These are phyloP conservation scores for Kwoniella heveanensis DNA, from an alignment of 768 basidiomycete genomes.

Conservation along the genomic window DNA sequence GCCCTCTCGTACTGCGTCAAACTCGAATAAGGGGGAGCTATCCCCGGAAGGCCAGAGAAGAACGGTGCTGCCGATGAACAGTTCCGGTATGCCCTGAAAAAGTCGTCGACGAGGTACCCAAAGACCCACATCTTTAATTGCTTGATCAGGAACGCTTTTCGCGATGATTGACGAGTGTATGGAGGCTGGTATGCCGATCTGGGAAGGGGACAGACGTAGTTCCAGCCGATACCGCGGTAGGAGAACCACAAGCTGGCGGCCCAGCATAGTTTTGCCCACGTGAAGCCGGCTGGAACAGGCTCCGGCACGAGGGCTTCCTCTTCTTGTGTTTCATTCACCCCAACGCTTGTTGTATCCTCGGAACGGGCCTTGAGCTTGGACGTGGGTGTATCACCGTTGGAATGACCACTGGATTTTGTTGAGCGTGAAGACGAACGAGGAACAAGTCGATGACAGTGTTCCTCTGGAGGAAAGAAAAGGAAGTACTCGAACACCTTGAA, in stretches of 20 bases:
- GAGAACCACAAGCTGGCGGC: conserved; percentile 34
- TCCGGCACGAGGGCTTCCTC: conserved; percentile 28
- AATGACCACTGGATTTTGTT: background rate
- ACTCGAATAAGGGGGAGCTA: conserved; percentile 20
- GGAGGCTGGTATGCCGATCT: conserved; percentile 26
- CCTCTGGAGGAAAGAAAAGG: conserved; percentile 39
- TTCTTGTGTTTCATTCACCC: no score
- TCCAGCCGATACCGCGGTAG: conserved; percentile 38
- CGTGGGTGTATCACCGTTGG: background rate
- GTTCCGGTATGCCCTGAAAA: conserved; percentile 32
- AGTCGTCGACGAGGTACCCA: conserved; percentile 22
- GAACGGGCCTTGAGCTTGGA: no score
- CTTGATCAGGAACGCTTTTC: conserved; percentile 18
- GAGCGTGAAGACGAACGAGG: background rate
- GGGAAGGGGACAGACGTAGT: conserved; percentile 25
- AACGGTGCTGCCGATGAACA: conserved; percentile 21
- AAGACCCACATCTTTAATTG: conserved; percentile 11
- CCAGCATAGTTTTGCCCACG: conserved; percentile 42
- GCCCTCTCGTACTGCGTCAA: conserved; percentile 24
- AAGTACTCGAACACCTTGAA: conserved; percentile 28
- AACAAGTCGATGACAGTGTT: conserved; percentile 26
- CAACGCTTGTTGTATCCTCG: no score
- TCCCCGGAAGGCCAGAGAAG: conserved; percentile 27
- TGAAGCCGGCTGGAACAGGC: conserved; percentile 37
- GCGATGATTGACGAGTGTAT: conserved; percentile 28